Conservation (phyloP, 805 yeast genomes). For the Metschnikowia vanudenii region DNA sequence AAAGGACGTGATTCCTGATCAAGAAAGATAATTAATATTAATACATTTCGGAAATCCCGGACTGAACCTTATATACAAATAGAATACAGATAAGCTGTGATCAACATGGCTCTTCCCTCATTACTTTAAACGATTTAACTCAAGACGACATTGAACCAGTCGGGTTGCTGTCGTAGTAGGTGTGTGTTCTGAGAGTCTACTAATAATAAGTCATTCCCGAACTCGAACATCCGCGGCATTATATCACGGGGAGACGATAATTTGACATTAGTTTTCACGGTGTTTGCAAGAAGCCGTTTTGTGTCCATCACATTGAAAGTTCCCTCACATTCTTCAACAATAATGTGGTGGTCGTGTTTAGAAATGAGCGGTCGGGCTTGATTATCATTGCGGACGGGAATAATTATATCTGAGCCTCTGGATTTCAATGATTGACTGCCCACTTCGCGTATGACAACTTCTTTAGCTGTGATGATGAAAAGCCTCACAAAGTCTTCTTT, state of each 20-base stretch:
- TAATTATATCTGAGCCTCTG: background rate
- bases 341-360: slow-evolving; percentile 6
- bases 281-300: background rate
- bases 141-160: background rate
- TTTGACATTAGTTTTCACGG: background rate
- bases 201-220: background rate
- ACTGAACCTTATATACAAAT: background rate
- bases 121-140: too few relatives aligned
- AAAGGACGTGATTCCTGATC: too few relatives aligned
- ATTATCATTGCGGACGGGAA: slow-evolving; percentile 16
- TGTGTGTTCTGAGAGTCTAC: background rate
- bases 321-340: slow-evolving; percentile 15
- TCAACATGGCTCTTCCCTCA: too few relatives aligned
- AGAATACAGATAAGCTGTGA: background rate
- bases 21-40: too few relatives aligned
- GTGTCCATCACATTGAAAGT: slow-evolving; percentile 2
- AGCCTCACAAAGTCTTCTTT: background rate
- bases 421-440: background rate
- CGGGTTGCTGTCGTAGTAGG: background rate
- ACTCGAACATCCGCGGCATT: slow-evolving; percentile 7
- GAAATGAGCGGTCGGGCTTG: slow-evolving; percentile 16
- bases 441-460: slow-evolving; percentile 8
- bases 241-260: slow-evolving; percentile 3
- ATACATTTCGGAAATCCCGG: background rate
- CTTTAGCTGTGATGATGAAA: slow-evolving; percentile 9